Conservation (phyloP, 306 rosid species). For the barrel medic (Medicago truncatula) region DNA sequence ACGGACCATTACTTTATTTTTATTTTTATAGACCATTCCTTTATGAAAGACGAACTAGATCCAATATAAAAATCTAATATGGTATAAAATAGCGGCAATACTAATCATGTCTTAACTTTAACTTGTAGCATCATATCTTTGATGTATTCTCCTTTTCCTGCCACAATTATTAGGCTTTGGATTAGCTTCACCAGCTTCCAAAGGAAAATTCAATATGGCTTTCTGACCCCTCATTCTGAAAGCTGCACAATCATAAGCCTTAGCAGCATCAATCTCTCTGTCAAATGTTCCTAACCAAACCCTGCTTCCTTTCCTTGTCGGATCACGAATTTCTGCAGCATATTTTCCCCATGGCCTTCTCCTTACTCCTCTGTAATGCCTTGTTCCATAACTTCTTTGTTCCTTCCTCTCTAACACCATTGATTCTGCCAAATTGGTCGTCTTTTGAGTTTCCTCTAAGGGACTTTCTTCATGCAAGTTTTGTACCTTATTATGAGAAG, state of each 20-base stretch:
- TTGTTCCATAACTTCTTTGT: slow-evolving; percentile 15
- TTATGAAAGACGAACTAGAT: not conserved
- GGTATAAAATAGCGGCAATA: too few relatives aligned
- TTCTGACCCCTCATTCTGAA: slow-evolving; percentile 81
- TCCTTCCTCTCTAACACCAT: slow-evolving; percentile 5
- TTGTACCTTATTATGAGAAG: not conserved
- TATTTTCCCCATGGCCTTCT: slow-evolving; percentile 87
- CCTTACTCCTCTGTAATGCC: slow-evolving; percentile 79
- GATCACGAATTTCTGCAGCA: slow-evolving; percentile 89
- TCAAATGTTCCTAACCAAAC: slow-evolving; percentile 91
- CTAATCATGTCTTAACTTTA: not conserved
- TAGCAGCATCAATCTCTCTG: slow-evolving; percentile 72
- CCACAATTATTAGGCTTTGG: slow-evolving; percentile 48
- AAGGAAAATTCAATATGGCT: slow-evolving; percentile 74
- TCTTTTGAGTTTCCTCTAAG: not conserved
- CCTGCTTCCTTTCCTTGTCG: slow-evolving; percentile 64
- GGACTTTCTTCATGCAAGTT: not conserved
- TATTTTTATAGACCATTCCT: too few relatives aligned
- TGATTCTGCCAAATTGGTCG: not conserved
- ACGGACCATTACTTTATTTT: too few relatives aligned
- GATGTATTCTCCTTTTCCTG: slow-evolving; percentile 53
- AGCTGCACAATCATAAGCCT: slow-evolving; percentile 81
- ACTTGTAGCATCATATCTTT: not conserved
- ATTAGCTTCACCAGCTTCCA: slow-evolving; percentile 62
- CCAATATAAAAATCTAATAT: not conserved